phyloP scores from a whole-genome alignment of 23 red algal species.

The Gracilaria gracilis region DNA sequence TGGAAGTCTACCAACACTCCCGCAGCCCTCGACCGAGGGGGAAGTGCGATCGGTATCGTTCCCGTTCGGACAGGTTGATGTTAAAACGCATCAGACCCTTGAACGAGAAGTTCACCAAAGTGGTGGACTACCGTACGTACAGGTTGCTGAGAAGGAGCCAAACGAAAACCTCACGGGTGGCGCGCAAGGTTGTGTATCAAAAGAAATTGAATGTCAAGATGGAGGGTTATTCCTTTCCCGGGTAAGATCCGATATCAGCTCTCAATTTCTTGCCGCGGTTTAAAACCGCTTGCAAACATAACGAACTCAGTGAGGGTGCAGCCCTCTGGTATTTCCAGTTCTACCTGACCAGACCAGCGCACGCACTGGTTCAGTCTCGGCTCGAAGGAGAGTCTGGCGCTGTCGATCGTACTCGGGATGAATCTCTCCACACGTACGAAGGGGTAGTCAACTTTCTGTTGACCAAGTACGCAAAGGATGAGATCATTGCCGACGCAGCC shows the following conservation, averaged over 20 bases:
- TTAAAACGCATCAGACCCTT: neutral
- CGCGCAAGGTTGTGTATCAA: constrained; percentile 5
- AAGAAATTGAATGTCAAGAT: constrained; percentile 54
- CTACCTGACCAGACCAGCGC: neutral
- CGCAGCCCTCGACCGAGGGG: neutral
- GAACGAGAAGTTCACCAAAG: constrained; percentile 23
- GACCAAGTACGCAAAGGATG: constrained; percentile 22
- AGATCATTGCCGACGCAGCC: neutral
- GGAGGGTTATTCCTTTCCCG: constrained; percentile 31
- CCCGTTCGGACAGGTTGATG: neutral
- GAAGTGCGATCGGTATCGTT: neutral
- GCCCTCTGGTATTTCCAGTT: constrained; percentile 1
- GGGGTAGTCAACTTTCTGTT: constrained; percentile 31
- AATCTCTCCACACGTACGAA: constrained; percentile 2
- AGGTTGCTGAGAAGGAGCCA: neutral
- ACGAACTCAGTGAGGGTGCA: constrained; percentile 8
- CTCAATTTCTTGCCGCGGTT: neutral
- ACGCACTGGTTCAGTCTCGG: constrained; percentile 7
- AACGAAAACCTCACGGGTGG: neutral
- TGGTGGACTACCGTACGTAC: constrained; percentile 39
- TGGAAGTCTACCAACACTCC: neutral
- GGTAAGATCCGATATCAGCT: constrained; percentile 35
- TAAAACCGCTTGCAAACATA: constrained; percentile 20
- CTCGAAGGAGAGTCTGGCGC: neutral
- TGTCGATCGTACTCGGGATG: neutral